These are phyloP conservation scores for Dionaea muscipula DNA, from an alignment of 179 eudicot species.

Conservation along the genomic window DNA sequence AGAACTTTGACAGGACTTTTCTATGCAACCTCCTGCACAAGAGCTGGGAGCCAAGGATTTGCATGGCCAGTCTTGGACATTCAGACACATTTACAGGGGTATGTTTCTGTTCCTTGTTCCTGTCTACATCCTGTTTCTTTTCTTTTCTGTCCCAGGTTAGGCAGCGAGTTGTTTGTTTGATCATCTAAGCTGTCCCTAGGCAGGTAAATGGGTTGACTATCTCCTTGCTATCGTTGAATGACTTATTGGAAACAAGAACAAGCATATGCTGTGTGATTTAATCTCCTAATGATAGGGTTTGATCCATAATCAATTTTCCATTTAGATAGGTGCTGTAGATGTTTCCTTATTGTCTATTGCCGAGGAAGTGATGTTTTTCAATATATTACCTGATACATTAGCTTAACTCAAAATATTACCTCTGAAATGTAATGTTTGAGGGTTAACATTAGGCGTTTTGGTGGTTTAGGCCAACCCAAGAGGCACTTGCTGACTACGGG, in stretches of 20 bases:
- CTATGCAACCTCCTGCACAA: conserved; percentile 98
- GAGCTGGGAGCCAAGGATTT: conserved; percentile 87
- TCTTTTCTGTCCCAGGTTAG: not conserved
- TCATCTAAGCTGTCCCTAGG: too few relatives aligned
- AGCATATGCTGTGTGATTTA: not conserved
- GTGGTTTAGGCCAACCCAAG: conserved; percentile 78
- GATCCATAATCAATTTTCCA: too few relatives aligned
- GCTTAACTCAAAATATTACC: not conserved
- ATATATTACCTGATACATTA: too few relatives aligned
- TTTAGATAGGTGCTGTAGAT: too few relatives aligned
- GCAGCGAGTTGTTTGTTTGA: too few relatives aligned
- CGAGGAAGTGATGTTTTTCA: too few relatives aligned
- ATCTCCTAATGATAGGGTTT: too few relatives aligned
- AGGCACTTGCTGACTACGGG: conserved; percentile 95
- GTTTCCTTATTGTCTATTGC: not conserved
- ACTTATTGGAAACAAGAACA: not conserved
- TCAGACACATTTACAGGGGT: conserved; percentile 94
- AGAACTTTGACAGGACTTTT: conserved; percentile 54
- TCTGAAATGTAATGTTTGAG: not conserved
- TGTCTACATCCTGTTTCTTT: not conserved
- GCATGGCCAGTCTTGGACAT: conserved; percentile 95
- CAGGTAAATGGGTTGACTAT: not conserved
- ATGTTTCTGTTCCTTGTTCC: conserved; percentile 6
- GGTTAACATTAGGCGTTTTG: conserved; percentile 4
- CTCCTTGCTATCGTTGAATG: not conserved